These are phyloP conservation scores for Wickerhamomyces pijperi DNA, from an alignment of 805 yeast genomes.

Conservation along the genomic window DNA sequence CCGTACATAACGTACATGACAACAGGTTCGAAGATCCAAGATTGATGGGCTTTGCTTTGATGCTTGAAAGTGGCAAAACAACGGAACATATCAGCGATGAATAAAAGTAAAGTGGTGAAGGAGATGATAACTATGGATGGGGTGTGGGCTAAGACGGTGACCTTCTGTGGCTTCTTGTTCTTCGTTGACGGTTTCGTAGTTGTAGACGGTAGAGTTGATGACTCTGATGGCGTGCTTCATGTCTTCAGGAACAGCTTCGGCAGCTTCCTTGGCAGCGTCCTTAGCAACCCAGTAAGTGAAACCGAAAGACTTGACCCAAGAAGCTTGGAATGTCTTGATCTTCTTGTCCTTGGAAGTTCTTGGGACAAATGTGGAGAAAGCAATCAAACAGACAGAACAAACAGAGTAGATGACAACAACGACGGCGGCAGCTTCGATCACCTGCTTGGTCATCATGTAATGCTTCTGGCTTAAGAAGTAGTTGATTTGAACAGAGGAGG, in stretches of 20 bases:
- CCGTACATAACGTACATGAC: constrained; percentile 66
- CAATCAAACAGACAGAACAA: constrained; percentile 39
- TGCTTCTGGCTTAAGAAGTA: constrained; percentile 37
- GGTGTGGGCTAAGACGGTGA: constrained; percentile 32
- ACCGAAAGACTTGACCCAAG: constrained; percentile 61
- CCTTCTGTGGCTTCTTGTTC: constrained; percentile 8
- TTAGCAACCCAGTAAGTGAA: constrained; percentile 49
- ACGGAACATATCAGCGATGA: constrained; percentile 41
- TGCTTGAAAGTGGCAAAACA: constrained; percentile 32
- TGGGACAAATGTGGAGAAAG: constrained; percentile 40
- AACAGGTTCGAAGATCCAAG: constrained; percentile 41
- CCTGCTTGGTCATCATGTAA: constrained; percentile 40
- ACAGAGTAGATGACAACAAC: constrained; percentile 41
- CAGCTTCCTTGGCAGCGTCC: too few species aligned
- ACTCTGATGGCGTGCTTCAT: constrained; percentile 39
- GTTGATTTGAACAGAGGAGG: constrained; percentile 48
- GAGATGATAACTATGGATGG: constrained; percentile 33
- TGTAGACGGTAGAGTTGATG: constrained; percentile 44
- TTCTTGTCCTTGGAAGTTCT: constrained; percentile 42
- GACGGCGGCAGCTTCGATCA: constrained; percentile 39
- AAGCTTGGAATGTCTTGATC: constrained; percentile 55
- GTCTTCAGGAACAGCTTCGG: constrained; percentile 22
- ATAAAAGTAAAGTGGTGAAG: constrained; percentile 35
- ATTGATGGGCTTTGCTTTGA: constrained; percentile 21
- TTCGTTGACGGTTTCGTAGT: constrained; percentile 21